Base-by-base conservation (phyloP, 2,329 filamentous ascomycete species). In the Aurifilum marmelostoma region DNA sequence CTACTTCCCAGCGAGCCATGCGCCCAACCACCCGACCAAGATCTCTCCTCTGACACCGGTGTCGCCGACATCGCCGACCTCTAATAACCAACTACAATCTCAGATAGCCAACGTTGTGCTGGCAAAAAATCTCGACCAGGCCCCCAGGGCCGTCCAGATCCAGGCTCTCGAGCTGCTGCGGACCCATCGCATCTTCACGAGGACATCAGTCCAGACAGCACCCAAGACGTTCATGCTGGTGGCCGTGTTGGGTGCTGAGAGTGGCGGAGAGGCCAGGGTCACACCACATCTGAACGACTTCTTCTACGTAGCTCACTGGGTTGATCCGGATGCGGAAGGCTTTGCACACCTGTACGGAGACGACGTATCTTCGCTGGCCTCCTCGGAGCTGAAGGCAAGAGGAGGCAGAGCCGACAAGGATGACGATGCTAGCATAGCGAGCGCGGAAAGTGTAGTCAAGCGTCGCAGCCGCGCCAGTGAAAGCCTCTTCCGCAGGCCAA, bases 281-380 rank as follows among this genome's bases (percentile, higher is more conserved):
- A 85, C 83, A 29, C 80, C 79, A 41, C 85, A 93, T 73, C 76
- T 91, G 78, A 97, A 94, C 74, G 93, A 98, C 69, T 88, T 92
- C 72, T 91, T 98, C 73, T 93, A 94, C 76, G 89, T 98, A 69
- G 95, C 92, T 0, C 94, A 98, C 78, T 92, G 90, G 81, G 94
- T 98, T 75, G 86, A 90, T 68, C 84, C 86, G 0, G 83, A 87
- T 0, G 83, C 86, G 1, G 89, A 95, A 76, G 92, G 91, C 0
- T 91, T 94, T 71, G 85, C 89, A 5, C 92, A 96, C 72, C 79
- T 95, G 0, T 92, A 97, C 70, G 90, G 92, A 47, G 80, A 79
- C 27, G 80, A 83, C 32, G 76, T 74, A 71, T 58, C 66, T 4
- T 68, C 66, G 2, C 41, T 70, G 8, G 67, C 66, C 12, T 70